These are phyloP conservation scores for Penicillium tannophilum DNA, from an alignment of 495 filamentous ascomycete genomes.

Conservation along the genomic window DNA sequence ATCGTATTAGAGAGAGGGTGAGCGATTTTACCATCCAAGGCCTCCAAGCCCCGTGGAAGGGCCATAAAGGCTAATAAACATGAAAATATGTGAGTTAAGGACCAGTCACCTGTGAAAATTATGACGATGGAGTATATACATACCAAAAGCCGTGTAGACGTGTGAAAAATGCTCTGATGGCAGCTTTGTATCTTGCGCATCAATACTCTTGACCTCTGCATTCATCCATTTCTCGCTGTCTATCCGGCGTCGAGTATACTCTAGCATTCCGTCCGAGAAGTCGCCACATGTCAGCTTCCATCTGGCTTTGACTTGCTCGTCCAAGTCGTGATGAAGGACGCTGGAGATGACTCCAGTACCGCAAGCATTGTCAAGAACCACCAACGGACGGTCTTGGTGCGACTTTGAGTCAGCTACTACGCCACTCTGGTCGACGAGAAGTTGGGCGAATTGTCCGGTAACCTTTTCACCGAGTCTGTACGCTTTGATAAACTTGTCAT, in stretches of 20 bases:
- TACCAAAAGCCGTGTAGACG: constrained; percentile 41
- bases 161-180: constrained; percentile 34
- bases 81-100: not conserved
- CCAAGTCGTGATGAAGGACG: constrained; percentile 28
- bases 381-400: constrained; percentile 21
- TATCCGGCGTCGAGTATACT: constrained; percentile 29
- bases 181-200: constrained; percentile 37
- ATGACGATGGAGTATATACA: not conserved
- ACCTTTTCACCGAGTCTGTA: constrained; percentile 38
- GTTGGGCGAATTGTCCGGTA: constrained; percentile 33
- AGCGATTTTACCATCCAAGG: constrained; percentile 33
- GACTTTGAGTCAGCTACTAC: constrained; percentile 20
- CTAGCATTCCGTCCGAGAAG: constrained; percentile 36
- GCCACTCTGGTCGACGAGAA: constrained; percentile 36
- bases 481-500: constrained; percentile 30
- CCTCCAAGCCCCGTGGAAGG: constrained; percentile 25
- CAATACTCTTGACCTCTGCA: constrained; percentile 30
- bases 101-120: not conserved
- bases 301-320: constrained; percentile 18
- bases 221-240: constrained; percentile 37
- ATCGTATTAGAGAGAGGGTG: not conserved
- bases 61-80: constrained; percentile 29
- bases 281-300: constrained; percentile 42
- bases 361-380: constrained; percentile 45
- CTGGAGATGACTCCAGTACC: constrained; percentile 44